phyloP scores from a whole-genome alignment of 768 basidiomycete species.

The Cystobasidium onofrii region DNA sequence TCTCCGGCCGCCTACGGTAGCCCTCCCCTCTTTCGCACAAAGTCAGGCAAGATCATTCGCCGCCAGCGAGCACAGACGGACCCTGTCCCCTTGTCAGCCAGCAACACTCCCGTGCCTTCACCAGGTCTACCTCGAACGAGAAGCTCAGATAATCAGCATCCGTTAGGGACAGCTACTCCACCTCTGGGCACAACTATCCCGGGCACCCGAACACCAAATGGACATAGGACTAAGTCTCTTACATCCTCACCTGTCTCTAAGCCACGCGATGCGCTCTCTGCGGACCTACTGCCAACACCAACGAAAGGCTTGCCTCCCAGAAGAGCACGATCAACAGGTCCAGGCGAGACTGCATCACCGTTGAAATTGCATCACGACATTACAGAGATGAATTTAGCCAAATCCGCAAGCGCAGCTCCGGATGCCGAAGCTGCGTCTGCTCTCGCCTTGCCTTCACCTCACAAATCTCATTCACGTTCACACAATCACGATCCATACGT shows the following conservation, averaged over 20 bases:
- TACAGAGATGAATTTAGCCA: not conserved
- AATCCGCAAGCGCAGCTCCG: not conserved
- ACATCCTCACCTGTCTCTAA: not conserved
- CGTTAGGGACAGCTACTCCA: not conserved
- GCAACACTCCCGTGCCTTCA: not conserved
- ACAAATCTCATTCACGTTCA: not conserved
- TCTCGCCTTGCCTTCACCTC: not conserved
- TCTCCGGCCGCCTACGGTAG: not conserved
- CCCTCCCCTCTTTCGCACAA: not conserved
- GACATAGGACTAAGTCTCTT: not conserved
- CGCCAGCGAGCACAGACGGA: slow-evolving; percentile 26
- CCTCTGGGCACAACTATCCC: not conserved
- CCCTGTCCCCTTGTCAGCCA: not conserved
- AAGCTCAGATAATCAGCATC: not conserved
- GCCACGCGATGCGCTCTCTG: not conserved
- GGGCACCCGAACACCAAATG: not conserved
- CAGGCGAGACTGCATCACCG: not conserved
- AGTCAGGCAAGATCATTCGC: not conserved
- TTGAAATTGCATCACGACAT: not conserved
- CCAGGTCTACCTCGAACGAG: not conserved
- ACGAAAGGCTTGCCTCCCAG: not conserved
- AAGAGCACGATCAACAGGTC: not conserved
- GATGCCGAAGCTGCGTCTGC: not conserved
- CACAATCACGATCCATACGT: slow-evolving; percentile 21
- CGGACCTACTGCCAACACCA: not conserved